phyloP scores from a whole-genome alignment of 306 rosid genomes.

The Medicago lupulina region DNA sequence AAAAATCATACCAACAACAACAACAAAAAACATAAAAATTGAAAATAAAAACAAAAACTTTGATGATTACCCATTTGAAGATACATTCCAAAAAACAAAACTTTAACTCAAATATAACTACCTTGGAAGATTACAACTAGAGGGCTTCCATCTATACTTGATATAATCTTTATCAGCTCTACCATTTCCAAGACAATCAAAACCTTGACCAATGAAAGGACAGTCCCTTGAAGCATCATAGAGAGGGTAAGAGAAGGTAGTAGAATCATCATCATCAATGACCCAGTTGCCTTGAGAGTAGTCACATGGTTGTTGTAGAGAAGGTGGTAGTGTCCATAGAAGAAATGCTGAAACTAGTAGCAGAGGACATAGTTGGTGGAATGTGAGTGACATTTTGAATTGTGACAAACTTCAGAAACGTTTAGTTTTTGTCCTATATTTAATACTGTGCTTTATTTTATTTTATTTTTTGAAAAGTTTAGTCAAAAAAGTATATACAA shows the following conservation, averaged over 20 bases:
- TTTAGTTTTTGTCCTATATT: not conserved
- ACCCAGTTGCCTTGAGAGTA: slow-evolving; percentile 61
- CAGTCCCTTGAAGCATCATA: slow-evolving; percentile 53
- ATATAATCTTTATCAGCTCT: slow-evolving; percentile 64
- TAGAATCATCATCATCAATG: slow-evolving; percentile 38
- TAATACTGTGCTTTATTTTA: too few species aligned
- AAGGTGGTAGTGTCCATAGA: slow-evolving; percentile 6
- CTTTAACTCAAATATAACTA: slow-evolving; percentile 4
- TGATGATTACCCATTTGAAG: not conserved
- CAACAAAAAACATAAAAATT: not conserved
- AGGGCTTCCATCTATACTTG: slow-evolving; percentile 68
- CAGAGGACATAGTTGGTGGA: not conserved
- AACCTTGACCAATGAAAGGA: slow-evolving; percentile 59
- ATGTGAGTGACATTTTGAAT: slow-evolving; percentile 38
- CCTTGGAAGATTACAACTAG: slow-evolving; percentile 67
- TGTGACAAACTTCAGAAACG: not conserved
- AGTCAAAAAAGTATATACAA: too few species aligned
- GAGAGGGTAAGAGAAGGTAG: slow-evolving; percentile 46
- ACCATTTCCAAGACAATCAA: slow-evolving; percentile 64
- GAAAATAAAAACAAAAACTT: slow-evolving; percentile 41
- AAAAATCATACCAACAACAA: not conserved
- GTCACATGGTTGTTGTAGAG: slow-evolving; percentile 45
- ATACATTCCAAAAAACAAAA: not conserved
- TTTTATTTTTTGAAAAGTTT: too few species aligned
- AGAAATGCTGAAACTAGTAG: not conserved